Percentiles rank a stretch among this genome's conserved stretches.
These are phyloP conservation scores for Pleurotus giganteus DNA, from an alignment of 768 basidiomycete species.

Conservation along the genomic window DNA sequence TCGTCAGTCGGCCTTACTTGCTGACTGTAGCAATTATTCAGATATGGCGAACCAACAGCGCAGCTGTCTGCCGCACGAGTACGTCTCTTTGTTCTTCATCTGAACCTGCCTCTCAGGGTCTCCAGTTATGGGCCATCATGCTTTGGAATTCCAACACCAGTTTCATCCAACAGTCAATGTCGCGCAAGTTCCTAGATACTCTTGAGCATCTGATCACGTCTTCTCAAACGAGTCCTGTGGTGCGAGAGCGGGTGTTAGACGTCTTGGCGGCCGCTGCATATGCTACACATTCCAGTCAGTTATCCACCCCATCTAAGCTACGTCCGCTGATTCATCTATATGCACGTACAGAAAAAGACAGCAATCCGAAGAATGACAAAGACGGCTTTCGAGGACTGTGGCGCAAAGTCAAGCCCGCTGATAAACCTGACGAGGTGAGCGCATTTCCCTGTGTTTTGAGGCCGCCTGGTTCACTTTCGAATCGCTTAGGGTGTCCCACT, in stretches of 20 bases:
- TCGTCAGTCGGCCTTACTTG: slow-evolving; percentile 9
- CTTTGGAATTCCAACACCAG: slow-evolving; percentile 73
- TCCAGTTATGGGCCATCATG: slow-evolving; percentile 87
- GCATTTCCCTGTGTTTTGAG: not conserved
- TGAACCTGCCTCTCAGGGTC: slow-evolving; percentile 1
- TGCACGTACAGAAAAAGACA: not conserved
- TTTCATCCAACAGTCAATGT: slow-evolving; percentile 67
- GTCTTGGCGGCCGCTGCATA: slow-evolving; percentile 83
- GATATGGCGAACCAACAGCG: slow-evolving; percentile 72
- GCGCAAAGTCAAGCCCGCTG: slow-evolving; percentile 74
- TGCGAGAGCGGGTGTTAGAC: slow-evolving; percentile 75
- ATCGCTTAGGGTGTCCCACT: slow-evolving; percentile 65
- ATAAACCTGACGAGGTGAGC: slow-evolving; percentile 77
- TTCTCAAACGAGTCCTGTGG: slow-evolving; percentile 70
- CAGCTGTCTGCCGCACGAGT: slow-evolving; percentile 78
- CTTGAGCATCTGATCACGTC: slow-evolving; percentile 71
- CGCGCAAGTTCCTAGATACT: slow-evolving; percentile 77
- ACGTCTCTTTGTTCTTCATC: slow-evolving; percentile 21
- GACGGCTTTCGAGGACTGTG: slow-evolving; percentile 72
- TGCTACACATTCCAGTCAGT: slow-evolving; percentile 51
- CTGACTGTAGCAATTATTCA: slow-evolving; percentile 21
- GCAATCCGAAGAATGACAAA: slow-evolving; percentile 22
- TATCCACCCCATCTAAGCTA: not conserved
- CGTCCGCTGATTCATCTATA: not conserved
- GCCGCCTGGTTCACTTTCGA: not conserved